Percentiles rank a stretch among this genome's conserved stretches.
phyloP scores from a whole-genome alignment of 352 stramenopile genomes.

The Peronospora tabacina region DNA sequence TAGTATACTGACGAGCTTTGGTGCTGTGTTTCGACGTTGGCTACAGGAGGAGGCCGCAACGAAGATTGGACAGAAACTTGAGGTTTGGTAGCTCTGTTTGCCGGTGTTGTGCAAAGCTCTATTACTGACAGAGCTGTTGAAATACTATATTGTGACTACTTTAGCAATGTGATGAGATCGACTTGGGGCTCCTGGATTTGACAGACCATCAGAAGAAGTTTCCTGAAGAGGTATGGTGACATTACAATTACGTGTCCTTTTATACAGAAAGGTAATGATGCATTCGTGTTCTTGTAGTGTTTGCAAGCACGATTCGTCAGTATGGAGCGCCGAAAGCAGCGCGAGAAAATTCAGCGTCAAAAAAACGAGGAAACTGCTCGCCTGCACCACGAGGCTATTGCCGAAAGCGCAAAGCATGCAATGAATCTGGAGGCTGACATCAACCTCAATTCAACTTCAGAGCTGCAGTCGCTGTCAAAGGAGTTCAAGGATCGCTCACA shows the following conservation, averaged over 20 bases:
- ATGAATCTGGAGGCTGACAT: conserved; percentile 71
- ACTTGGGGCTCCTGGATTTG: conserved; percentile 68
- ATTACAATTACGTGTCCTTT: not conserved
- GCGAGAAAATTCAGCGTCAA: conserved; percentile 55
- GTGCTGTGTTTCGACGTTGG: not conserved
- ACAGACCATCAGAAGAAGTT: conserved; percentile 59
- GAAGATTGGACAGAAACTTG: conserved; percentile 67
- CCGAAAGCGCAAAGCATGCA: conserved; percentile 59
- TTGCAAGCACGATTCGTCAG: conserved; percentile 41
- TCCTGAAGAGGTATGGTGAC: conserved; percentile 47
- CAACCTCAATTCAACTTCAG: conserved; percentile 31
- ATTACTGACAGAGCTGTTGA: not conserved
- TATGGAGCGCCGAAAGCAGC: conserved; percentile 43
- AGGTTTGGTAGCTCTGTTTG: conserved; percentile 29
- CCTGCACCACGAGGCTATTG: conserved; percentile 62
- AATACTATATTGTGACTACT: not conserved
- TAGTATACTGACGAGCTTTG: not conserved
- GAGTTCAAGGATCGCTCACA: conserved; percentile 41
- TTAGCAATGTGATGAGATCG: conserved; percentile 78
- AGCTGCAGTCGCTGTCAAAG: conserved; percentile 58
- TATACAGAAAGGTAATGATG: not conserved
- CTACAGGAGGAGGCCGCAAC: conserved; percentile 41
- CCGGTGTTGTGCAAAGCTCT: not conserved
- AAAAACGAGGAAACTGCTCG: conserved; percentile 62
- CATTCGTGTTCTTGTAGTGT: conserved; percentile 36